A percentile compares a stretch with the other conserved stretches of the same genome.
phyloP scores from a whole-genome alignment of 2,329 filamentous ascomycete species.

The Paramyrothecium roridum region DNA sequence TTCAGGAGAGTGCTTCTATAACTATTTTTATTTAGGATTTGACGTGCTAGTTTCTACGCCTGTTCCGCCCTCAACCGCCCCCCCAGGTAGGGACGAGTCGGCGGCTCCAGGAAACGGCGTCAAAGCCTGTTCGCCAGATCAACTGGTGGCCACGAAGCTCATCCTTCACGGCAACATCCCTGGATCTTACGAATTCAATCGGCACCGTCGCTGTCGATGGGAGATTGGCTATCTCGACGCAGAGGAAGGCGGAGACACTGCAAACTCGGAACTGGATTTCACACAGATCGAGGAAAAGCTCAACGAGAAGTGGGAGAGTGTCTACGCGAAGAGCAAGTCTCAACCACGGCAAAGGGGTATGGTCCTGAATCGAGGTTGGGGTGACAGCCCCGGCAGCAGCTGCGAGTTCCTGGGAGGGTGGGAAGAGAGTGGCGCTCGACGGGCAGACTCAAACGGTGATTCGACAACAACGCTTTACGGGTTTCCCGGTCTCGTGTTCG shows the following conservation, averaged over 20 bases:
- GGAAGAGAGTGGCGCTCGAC: constrained; percentile 68
- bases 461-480: constrained; percentile 82
- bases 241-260: constrained; percentile 35
- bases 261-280: constrained; percentile 78
- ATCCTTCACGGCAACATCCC: constrained; percentile 92
- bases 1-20: constrained; percentile 83
- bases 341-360: constrained; percentile 64
- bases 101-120: constrained; percentile 24
- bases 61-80: constrained; percentile 58
- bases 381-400: constrained; percentile 86
- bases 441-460: constrained; percentile 51
- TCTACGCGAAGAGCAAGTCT: constrained; percentile 54
- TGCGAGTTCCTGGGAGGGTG: constrained; percentile 82
- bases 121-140: constrained; percentile 49
- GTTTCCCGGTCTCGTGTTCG: constrained; percentile 91
- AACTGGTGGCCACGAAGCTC: constrained; percentile 85
- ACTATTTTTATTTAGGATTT: constrained; percentile 95
- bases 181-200: constrained; percentile 94
- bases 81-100: constrained; percentile 34
- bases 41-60: constrained; percentile 87
- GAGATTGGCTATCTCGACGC: constrained; percentile 60
- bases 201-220: constrained; percentile 88
- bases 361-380: constrained; percentile 89
- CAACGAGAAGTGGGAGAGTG: constrained; percentile 66
- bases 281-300: constrained; percentile 67